Evolutionary conservation across 2,329 filamentous ascomycete species (phyloP), one percentile per base, ranked within the genome.

Genomic region (Aspergillus eucalypticola): DNA sequence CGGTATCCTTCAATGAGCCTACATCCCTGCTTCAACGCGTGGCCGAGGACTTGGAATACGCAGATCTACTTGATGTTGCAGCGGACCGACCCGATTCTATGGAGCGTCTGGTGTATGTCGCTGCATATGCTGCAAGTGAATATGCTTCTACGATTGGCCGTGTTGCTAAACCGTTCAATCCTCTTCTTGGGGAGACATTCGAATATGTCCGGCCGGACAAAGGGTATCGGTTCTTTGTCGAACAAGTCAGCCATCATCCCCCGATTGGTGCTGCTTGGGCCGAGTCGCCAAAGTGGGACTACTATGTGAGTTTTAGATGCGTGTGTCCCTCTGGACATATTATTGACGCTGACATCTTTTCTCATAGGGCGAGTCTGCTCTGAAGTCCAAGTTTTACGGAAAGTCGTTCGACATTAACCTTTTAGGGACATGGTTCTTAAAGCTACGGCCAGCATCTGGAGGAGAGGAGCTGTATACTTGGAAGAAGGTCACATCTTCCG

Each of bases 161-260:
- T 74, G 93, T 99, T 15, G 95, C 95, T 17, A 99, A 99, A 74
- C 95, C 95, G 0, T 99, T 99, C 83, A 99, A 99, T 72, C 95
- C 95, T 13, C 85, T 99, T 5, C 83, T 99, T 0, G 95, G 94
- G 51, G 95, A 99, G 76, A 99, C 95, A 0, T 99, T 96, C 69
- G 95, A 99, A 75, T 98, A 99, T 71, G 93, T 90, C 38, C 84
- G 95, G 59, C 94, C 95, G 0, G 95, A 99, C 79, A 96, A 97
- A 76, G 93, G 94, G 60, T 99, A 96, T 80, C 91, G 95, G 66
- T 98, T 98, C 84, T 96, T 98, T 79, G 92, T 96, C 62, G 95
- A 99, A 77, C 95, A 99, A 81, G 94, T 99, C 69, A 96, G 92
- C 78, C 95, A 99, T 75, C 95, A 99, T 77, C 95, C 95, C 29